phyloP scores from a whole-genome alignment of 1,284 basidiomycete species.

The Heterobasidion parviporum region DNA sequence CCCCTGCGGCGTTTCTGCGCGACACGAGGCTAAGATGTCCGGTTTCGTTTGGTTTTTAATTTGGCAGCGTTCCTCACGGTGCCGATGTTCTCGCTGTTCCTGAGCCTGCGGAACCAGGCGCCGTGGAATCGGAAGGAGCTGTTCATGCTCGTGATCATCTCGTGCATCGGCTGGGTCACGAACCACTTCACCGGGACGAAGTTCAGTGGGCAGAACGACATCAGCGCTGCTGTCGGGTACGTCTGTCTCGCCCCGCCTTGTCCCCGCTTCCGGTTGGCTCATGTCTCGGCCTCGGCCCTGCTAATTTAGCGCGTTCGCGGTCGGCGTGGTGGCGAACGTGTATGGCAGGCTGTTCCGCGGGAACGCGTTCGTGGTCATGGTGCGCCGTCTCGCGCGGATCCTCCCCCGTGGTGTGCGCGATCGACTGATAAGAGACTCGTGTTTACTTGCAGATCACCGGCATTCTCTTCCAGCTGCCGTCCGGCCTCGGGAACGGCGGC shows the following conservation, averaged over 20 bases:
- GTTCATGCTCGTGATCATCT: slow-evolving; percentile 53
- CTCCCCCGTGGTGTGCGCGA: neutral
- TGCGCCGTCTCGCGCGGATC: slow-evolving; percentile 24
- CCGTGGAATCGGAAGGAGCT: slow-evolving; percentile 68
- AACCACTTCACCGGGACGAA: slow-evolving; percentile 67
- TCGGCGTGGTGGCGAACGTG: slow-evolving; percentile 77
- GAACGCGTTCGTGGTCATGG: slow-evolving; percentile 72
- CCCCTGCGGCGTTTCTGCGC: slow-evolving; percentile 5
- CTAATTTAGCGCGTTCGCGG: slow-evolving; percentile 59
- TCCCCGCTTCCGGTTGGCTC: neutral
- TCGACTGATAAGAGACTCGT: slow-evolving; percentile 19
- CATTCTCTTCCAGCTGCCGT: slow-evolving; percentile 83
- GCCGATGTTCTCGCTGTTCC: slow-evolving; percentile 66
- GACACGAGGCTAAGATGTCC: neutral
- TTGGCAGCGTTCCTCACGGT: slow-evolving; percentile 64
- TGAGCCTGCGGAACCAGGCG: slow-evolving; percentile 75
- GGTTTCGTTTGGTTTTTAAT: slow-evolving; percentile 15
- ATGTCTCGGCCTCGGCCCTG: slow-evolving; percentile 1
- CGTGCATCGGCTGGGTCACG: slow-evolving; percentile 72
- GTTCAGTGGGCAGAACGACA: slow-evolving; percentile 66
- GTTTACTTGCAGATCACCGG: slow-evolving; percentile 42
- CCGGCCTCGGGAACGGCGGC: slow-evolving; percentile 78
- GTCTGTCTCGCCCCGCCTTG: slow-evolving; percentile 16
- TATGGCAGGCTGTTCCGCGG: slow-evolving; percentile 78
- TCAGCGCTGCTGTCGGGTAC: slow-evolving; percentile 62